Evolutionary conservation across 192 early-diverging fungal species (phyloP).

Genomic region (Linnemannia hyalina): DNA sequence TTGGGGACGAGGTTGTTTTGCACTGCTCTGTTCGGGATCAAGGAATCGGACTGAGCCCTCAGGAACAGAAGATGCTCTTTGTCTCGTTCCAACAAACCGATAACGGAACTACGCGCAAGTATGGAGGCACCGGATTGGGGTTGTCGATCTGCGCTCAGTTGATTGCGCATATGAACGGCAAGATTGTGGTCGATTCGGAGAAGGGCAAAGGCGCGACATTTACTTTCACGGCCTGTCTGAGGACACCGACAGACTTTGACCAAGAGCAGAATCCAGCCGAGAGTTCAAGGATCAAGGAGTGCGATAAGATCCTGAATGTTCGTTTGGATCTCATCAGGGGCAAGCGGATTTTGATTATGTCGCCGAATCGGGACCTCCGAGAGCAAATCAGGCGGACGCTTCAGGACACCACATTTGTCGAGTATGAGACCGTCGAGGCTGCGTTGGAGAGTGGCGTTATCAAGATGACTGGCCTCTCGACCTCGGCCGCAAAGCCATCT

Average conservation of each 20-base stretch:
- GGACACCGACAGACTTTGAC: conserved; percentile 29
- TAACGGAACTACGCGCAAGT: conserved; percentile 47
- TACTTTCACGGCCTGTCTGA: conserved; percentile 38
- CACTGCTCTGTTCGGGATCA: conserved; percentile 46
- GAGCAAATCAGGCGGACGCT: conserved; percentile 15
- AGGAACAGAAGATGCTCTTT: conserved; percentile 55
- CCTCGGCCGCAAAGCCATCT: neutral
- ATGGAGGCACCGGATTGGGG: conserved; percentile 62
- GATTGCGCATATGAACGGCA: conserved; percentile 58
- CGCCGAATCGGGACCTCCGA: conserved; percentile 30
- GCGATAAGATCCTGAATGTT: conserved; percentile 3
- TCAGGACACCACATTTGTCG: conserved; percentile 1
- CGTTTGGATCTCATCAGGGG: conserved; percentile 13
- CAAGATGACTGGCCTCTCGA: conserved; percentile 15
- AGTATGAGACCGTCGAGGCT: conserved; percentile 23
- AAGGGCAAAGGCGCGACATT: conserved; percentile 58
- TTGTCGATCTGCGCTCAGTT: conserved; percentile 61
- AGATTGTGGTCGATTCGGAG: conserved; percentile 56
- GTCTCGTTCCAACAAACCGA: conserved; percentile 55
- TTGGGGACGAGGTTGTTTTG: conserved; percentile 38
- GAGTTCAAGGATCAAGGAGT: conserved; percentile 18
- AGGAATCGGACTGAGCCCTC: conserved; percentile 46
- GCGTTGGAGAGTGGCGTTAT: conserved; percentile 33
- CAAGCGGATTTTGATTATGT: conserved; percentile 34
- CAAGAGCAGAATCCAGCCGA: conserved; percentile 39